Base-by-base conservation (phyloP, 257 asterid genomes). In the Primulina huaijiensis region DNA sequence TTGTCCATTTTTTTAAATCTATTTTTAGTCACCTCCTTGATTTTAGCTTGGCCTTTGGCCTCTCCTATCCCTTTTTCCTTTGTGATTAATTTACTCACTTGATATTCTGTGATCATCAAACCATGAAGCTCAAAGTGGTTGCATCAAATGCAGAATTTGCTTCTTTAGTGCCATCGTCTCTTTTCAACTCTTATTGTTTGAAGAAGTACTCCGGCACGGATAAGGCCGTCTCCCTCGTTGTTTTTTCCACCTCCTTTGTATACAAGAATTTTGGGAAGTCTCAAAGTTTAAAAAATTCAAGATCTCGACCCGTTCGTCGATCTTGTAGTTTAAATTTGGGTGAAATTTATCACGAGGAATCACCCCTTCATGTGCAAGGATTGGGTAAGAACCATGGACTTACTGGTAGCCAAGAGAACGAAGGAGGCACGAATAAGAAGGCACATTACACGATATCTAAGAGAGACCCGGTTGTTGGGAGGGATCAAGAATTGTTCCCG, bases 81-180 rank as follows among this genome's bases (percentile, higher is more conserved):
- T 37, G 62, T 64, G 69, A 60, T 65, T 70, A 65, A 11, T 61
- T 72, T 72, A 2, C 57, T 17, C 57, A 50, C 57, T 50, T 50
- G 57, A 50, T 56, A 55, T 69, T 67, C 43, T 72, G 20, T 72
- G 60, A 78, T 74, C 74, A 59, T 69, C 75, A 73, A 65, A 74
- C 60, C 53, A 84, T 77, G 87, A 80, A 75, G 80, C 80, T 87
- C 35, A 74, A 74, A 72, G 82, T 81, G 67, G 71, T 79, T 74
- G 76, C 88, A 57, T 73, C 78, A 64, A 53, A 52, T 68, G 76
- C 77, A 27, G 86, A 81, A 23, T 77, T 60, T 58, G 37, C 72
- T 56, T 68, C 74, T 76, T 56, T 81, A 9, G 43, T 58, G 3
- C 69, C 85, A 31, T 46, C 75, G 7, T 70, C 81, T 10, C 75